Evolutionary conservation across 2,329 filamentous ascomycete genomes (phyloP), one percentile per base, ranked within the genome.

Genomic region (Fusarium palustre): DNA sequence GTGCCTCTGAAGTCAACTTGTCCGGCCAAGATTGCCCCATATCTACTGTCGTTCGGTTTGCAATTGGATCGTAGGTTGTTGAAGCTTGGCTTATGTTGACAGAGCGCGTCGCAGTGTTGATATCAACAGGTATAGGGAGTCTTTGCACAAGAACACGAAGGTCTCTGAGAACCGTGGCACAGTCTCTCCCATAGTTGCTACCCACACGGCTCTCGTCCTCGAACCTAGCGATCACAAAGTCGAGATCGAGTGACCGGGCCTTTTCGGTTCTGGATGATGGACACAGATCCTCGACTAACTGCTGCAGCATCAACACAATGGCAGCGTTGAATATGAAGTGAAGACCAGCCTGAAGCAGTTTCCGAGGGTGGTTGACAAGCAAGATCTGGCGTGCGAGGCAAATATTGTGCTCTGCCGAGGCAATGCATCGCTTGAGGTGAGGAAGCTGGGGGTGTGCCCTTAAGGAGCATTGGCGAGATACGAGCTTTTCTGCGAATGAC

Each of bases 301-400:
- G 79, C 60, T 82, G 79, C 55, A 86, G 77, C 55, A 84, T 79
- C 33, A 86, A 77, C 20, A 85, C 78, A 38, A 85, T 78, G 57
- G 83, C 81, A 4, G 84, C 83, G 70, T 84, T 85, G 76, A 86
- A 85, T 39, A 85, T 78, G 67, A 82, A 80, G 74, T 86, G 84
- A 50, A 86, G 76, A 12, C 81, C 81, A 0, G 80, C 77, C 41
- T 84, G 79, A 11, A 83, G 77, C 4, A 84, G 78, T 65, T 81
- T 83, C 16, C 78, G 75, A 33, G 77, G 76, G 10, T 76, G 74
- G 45, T 79, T 79, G 7, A 81, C 72, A 25, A 76, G 71, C 6
- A 78, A 73, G 12, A 83, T 73, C 57, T 82, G 79, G 20, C 79
- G 77, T 11, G 81, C 84, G 2, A 86, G 77, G 2, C 75, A 75